Conservation (phyloP, 1,139 yeast species). For the Diutina pseudorugosa region DNA sequence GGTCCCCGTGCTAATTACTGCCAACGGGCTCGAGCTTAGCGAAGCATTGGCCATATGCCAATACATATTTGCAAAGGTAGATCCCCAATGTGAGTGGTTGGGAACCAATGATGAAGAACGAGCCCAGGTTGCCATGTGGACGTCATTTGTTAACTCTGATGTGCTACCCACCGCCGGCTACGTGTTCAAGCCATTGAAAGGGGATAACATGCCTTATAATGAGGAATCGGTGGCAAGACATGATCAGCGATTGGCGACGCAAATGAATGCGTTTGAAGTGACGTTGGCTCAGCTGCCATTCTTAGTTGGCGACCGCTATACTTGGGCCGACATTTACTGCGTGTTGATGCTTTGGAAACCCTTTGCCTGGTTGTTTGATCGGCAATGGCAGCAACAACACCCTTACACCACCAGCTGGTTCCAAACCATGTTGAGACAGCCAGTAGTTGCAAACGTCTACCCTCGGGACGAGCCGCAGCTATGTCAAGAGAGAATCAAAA, state of each 20-base stretch:
- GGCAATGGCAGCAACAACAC: constrained; percentile 63
- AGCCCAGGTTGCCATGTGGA: constrained; percentile 68
- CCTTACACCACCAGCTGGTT: constrained; percentile 82
- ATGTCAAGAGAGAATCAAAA: constrained; percentile 56
- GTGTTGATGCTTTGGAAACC: constrained; percentile 53
- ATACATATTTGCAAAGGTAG: constrained; percentile 19
- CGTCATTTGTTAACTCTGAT: constrained; percentile 73
- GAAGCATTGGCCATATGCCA: constrained; percentile 66
- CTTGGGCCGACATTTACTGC: constrained; percentile 71
- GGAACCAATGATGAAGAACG: constrained; percentile 58
- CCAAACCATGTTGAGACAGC: constrained; percentile 52
- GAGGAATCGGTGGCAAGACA: constrained; percentile 63
- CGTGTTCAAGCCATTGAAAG: constrained; percentile 23
- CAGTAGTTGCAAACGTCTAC: constrained; percentile 28
- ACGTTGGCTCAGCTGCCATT: constrained; percentile 69
- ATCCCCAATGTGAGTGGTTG: constrained; percentile 27
- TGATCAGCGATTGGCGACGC: constrained; percentile 22
- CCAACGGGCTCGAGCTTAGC: constrained; percentile 66
- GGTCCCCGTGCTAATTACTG: constrained; percentile 70
- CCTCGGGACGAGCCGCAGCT: constrained; percentile 22
- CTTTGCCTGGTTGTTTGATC: constrained; percentile 57
- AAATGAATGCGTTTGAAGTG: constrained; percentile 39
- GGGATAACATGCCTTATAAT: constrained; percentile 44
- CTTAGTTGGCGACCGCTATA: constrained; percentile 82
- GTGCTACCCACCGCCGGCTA: constrained; percentile 31